phyloP scores from a whole-genome alignment of 2,329 filamentous ascomycete species.

The Diaporthe destruens region DNA sequence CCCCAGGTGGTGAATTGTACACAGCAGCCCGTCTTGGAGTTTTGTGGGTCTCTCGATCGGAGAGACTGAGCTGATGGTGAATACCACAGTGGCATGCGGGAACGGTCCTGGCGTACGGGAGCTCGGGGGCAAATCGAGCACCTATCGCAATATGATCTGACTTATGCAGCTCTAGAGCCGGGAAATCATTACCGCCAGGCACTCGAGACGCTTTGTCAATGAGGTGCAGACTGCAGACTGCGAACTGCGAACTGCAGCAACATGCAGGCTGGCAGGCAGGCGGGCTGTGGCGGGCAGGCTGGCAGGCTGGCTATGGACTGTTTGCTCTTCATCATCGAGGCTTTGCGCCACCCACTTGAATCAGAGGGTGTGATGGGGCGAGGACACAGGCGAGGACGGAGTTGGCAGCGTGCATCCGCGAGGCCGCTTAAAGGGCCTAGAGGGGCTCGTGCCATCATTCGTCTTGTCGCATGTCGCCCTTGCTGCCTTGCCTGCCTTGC shows the following conservation, averaged over 20 bases:
- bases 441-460: slow-evolving; percentile 27
- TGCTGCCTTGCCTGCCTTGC: background rate
- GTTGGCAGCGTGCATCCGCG: slow-evolving; percentile 24
- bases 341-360: background rate
- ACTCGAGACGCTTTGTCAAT: slow-evolving; percentile 13
- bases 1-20: slow-evolving; percentile 1
- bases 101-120: slow-evolving; percentile 32
- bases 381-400: slow-evolving; percentile 20
- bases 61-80: background rate
- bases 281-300: too few species aligned
- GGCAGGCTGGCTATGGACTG: too few species aligned
- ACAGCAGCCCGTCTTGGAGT: slow-evolving; percentile 10
- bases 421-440: slow-evolving; percentile 9
- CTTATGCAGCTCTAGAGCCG: slow-evolving; percentile 26
- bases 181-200: too few species aligned
- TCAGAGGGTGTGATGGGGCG: slow-evolving; percentile 31
- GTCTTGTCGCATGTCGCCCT: slow-evolving; percentile 11
- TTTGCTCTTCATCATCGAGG: background rate
- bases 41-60: slow-evolving; percentile 19
- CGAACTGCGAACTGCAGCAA: background rate
- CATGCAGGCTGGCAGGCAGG: background rate
- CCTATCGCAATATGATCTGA: slow-evolving; percentile 25
- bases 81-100: slow-evolving; percentile 31
- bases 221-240: slow-evolving; percentile 6
- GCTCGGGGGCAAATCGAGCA: background rate